phyloP scores from a whole-genome alignment of 139 green algal species.

The Mesostigma viride region DNA sequence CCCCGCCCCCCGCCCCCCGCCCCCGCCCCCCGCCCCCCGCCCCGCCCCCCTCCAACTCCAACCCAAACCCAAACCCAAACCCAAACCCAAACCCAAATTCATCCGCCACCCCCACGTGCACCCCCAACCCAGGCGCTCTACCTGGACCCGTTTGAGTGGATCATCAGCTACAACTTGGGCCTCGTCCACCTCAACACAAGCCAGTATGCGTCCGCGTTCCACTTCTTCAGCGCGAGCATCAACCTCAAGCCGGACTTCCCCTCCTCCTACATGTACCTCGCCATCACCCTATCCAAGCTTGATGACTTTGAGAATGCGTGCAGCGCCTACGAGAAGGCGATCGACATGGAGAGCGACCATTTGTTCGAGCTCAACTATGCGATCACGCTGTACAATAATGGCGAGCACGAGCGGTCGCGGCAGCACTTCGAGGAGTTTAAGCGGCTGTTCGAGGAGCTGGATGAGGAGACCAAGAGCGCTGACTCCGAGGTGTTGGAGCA shows the following conservation, averaged over 20 bases:
- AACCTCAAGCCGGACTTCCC: constrained; percentile 66
- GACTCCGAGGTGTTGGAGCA: constrained; percentile 38
- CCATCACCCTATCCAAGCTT: constrained; percentile 40
- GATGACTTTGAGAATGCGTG: constrained; percentile 62
- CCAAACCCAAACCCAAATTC: too few relatives aligned
- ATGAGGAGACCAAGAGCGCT: constrained; percentile 32
- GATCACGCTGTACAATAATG: constrained; percentile 43
- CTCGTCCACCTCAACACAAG: constrained; percentile 48
- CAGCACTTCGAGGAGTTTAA: constrained; percentile 33
- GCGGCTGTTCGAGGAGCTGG: constrained; percentile 28
- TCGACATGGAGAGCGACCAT: constrained; percentile 43
- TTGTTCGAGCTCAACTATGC: constrained; percentile 69
- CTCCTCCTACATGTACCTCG: constrained; percentile 60
- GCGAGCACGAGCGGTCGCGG: constrained; percentile 23
- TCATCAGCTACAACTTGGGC: constrained; percentile 68
- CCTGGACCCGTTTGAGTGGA: constrained; percentile 72
- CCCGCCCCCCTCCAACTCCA: too few relatives aligned
- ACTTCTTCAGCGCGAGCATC: constrained; percentile 61
- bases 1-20: too few relatives aligned
- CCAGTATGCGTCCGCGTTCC: constrained; percentile 63
- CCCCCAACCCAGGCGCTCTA: constrained; percentile 57
- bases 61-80: too few relatives aligned
- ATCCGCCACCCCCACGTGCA: too few relatives aligned
- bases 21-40: too few relatives aligned
- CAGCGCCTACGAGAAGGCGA: constrained; percentile 53